Base-by-base conservation (phyloP, 129 eudicot species). In the Gnaphalium uliginosum region DNA sequence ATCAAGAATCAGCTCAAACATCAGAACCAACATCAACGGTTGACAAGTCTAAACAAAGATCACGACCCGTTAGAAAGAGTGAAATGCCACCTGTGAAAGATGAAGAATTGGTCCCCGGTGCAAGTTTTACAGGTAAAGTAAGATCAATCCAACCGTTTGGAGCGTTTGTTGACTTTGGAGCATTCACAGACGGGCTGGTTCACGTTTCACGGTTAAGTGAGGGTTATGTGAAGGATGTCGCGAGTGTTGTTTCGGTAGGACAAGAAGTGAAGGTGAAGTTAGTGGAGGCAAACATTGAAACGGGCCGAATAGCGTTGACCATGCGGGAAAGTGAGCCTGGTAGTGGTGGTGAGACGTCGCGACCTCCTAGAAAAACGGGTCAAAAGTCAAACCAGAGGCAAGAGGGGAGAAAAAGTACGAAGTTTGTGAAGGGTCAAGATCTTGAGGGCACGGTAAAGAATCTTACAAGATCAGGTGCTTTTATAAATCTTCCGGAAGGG, bases 151-250 rank as follows among this genome's bases (percentile, higher is more conserved):
- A 90, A 82, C 93, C 96, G 4, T 94, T 94, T 80, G 99, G 99
- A 64, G 98, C 99, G 58, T 94, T 94, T 68, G 83, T 94, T 35
- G 99, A 94, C 77, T 88, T 94, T 66, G 99, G 97, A 58, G 99
- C 97, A 71, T 94, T 90, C 46, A 87, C 97, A 0, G 93, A 94
- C 67, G 99, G 99, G 27, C 84, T 94, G 7, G 94, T 94, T 53
- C 99, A 94, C 72, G 97, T 94, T 41, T 94, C 99, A 22, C 69
- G 58, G 81, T 70, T 94, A 70, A 89, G 93, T 71, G 86, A 89
- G 51, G 74, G 88, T 72, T 94, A 83, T 77, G 99, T 94, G 50
- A 90, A 91, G 83, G 93, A 94, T 78, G 96, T 94, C 21, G 72
- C 83, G 37, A 78, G 53, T 43, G 86, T 91, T 18, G 96, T 94